Base-by-base conservation (phyloP, 2,329 filamentous ascomycete genomes). In the Fusarium devonianum region DNA sequence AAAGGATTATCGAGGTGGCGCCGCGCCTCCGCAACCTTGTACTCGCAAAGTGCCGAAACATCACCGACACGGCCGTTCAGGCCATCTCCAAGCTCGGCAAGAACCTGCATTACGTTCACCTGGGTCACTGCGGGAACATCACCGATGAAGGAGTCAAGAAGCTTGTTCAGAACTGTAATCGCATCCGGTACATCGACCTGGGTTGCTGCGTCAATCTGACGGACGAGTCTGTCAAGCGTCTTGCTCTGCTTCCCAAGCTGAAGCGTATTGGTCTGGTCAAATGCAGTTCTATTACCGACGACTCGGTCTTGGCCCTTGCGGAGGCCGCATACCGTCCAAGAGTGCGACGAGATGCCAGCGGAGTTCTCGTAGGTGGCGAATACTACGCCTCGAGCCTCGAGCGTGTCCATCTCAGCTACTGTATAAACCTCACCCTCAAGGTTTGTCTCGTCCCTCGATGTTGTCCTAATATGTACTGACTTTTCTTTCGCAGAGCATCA, bases 251-350 rank as follows among this genome's bases (percentile, higher is more conserved):
- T 5, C 94, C 94, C 3, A 99, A 99, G 72, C 78, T 99, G 42
- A 92, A 96, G 76, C 83, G 94, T 26, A 96, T 99, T 53, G 94
- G 94, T 1, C 75, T 99, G 42, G 94, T 99, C 43, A 99, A 99
- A 72, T 99, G 94, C 67, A 85, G 85, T 53, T 84, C 82, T 47
- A 96, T 99, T 62, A 97, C 94, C 0, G 91, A 99, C 68, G 83
- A 84, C 19, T 96, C 92, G 62, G 95, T 99, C 42, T 79, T 88
- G 57, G 90, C 91, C 14, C 78, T 97, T 58, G 92, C 93, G 7
- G 85, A 86, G 59, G 85, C 88, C 2, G 87, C 84, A 51, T 78
- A 78, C 37, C 77, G 80, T 12, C 73, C 75, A 7, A 73, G 80
- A 4, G 72, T 76, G 13, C 75, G 79, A 16, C 74, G 78, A 48